Percentiles rank a stretch among this genome's conserved stretches.
Evolutionary conservation across 805 yeast genomes (phyloP).

Genomic region (Wickerhamiella alocasiicola): DNA sequence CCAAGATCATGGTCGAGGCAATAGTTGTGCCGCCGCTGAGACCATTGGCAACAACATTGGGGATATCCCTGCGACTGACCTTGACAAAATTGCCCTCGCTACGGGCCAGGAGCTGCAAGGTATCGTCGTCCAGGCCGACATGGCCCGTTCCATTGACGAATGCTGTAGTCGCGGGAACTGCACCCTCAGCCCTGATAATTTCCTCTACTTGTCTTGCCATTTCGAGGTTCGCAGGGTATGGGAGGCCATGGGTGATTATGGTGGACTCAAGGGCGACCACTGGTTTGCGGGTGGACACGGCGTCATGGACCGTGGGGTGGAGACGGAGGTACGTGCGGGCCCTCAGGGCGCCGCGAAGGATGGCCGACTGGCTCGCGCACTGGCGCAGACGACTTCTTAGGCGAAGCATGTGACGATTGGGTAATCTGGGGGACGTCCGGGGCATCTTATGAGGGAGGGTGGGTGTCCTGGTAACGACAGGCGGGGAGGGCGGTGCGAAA

Average conservation of each 20-base stretch:
- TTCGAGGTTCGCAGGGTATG: conserved; percentile 59
- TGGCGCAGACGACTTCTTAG: not conserved
- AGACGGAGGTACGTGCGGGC: conserved; percentile 12
- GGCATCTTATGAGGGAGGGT: too few species aligned
- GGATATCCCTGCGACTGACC: conserved; percentile 71
- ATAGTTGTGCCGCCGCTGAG: conserved; percentile 83
- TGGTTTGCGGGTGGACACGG: conserved; percentile 45
- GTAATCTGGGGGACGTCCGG: too few species aligned
- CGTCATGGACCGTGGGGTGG: conserved; percentile 45
- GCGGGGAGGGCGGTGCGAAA: too few species aligned
- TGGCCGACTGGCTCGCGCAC: too few species aligned
- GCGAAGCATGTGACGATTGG: not conserved
- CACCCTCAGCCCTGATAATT: conserved; percentile 48
- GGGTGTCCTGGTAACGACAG: too few species aligned
- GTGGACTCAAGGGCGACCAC: conserved; percentile 79
- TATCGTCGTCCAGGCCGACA: conserved; percentile 46
- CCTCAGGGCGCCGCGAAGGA: not conserved
- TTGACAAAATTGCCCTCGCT: conserved; percentile 34
- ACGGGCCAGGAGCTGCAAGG: conserved; percentile 41
- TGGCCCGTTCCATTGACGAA: conserved; percentile 58
- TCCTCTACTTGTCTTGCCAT: conserved; percentile 64
- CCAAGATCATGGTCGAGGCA: conserved; percentile 75
- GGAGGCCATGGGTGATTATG: conserved; percentile 80
- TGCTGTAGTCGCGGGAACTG: conserved; percentile 76
- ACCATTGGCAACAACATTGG: conserved; percentile 49